These are phyloP conservation scores for Asterophora parasitica DNA, from an alignment of 768 basidiomycete genomes.

Conservation along the genomic window DNA sequence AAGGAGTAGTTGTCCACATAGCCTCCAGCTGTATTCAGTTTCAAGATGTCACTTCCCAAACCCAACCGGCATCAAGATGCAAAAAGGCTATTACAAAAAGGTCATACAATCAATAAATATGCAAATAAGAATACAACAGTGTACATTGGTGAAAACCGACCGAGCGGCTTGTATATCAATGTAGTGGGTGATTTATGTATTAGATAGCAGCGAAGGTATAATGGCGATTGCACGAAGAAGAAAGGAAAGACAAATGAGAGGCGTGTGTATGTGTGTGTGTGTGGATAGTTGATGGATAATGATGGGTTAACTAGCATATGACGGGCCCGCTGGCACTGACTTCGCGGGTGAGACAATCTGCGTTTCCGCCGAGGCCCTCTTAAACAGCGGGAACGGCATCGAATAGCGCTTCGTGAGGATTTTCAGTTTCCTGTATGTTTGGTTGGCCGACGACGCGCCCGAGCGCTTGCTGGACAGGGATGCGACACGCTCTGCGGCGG, in stretches of 20 bases:
- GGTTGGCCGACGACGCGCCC: constrained; percentile 3
- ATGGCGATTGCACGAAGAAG: not conserved
- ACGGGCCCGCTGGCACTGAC: constrained; percentile 11
- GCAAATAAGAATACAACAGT: not conserved
- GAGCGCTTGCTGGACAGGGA: constrained; percentile 20
- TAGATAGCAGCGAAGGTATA: not conserved
- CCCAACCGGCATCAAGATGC: no score
- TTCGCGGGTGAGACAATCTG: constrained; percentile 9
- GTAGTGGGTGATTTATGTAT: not conserved
- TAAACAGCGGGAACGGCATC: constrained; percentile 38
- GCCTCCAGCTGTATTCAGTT: no score
- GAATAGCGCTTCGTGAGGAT: constrained; percentile 48
- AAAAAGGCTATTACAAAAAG: no score
- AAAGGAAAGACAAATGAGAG: no score
- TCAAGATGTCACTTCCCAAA: no score
- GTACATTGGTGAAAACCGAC: not conserved
- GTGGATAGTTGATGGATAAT: not conserved
- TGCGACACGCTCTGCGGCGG: constrained; percentile 28
- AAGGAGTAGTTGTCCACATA: no score
- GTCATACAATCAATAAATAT: not conserved
- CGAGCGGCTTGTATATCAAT: not conserved
- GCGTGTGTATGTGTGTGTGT: no score
- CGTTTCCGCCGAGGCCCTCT: constrained; percentile 3
- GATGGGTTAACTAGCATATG: not conserved
- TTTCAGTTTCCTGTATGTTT: constrained; percentile 35